Base-by-base conservation (phyloP, 805 yeast species). In the Ogataea polymorpha region DNA sequence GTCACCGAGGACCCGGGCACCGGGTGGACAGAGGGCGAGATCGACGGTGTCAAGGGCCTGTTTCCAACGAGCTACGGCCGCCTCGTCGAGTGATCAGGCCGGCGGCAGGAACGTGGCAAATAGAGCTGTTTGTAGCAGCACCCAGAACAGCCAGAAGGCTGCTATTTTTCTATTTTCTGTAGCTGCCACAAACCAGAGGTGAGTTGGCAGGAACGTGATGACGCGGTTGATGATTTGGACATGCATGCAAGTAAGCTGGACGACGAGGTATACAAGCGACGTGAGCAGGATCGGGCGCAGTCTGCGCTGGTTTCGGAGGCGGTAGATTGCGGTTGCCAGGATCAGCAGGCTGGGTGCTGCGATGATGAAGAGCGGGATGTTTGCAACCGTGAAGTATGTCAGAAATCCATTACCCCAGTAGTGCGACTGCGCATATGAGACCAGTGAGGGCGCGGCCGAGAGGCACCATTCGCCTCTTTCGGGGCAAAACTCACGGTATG, bases 21-120 rank as follows among this genome's bases (percentile, higher is more conserved):
- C 28, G 99, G 99, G 0, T 93, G 99, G 99, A 90, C 97, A 2
- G 85, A 81, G 51, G 98, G 97, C 10, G 91, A 86, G 57, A 44
- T 83, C 6, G 68, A 78, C 48, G 93, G 91, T 0, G 49, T 46
- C 6, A 67, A 65, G 14, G 95, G 95, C 1, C 58, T 84, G 41
- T 81, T 86, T 62, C 98, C 98, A 5, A 80, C 93, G 0, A 70
- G 84, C 46, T 90, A 90, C 59, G 81, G 79, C 37, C 66, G 63
- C 48, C 26, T 50, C 38, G 35, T 47, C 44, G 45, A 44, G 6
- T 41, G 34, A 32, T 59, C 59, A 88, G n/a, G 98, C 98, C 4
- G 98, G 98, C 2, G 97, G 98, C 31, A 90, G 67, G 56, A 86
- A 90, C n/a, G 81, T 81, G 6, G 83, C 86, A 65, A 78, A 90